phyloP scores from a whole-genome alignment of 2,329 filamentous ascomycete genomes.

The Fusarium camptoceras region DNA sequence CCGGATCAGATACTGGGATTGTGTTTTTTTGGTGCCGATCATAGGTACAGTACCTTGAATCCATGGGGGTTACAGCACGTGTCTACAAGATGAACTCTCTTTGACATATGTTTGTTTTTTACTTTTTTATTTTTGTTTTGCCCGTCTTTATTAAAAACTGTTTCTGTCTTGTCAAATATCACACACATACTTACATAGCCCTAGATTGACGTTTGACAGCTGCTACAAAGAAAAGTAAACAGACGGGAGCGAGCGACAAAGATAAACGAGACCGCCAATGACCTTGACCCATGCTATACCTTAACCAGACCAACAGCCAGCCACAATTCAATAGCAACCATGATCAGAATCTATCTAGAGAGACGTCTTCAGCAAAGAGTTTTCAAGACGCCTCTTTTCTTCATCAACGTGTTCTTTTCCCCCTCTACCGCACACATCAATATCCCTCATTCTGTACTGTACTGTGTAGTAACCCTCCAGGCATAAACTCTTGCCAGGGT shows the following conservation, averaged over 20 bases:
- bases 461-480: not conserved
- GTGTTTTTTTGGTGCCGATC: conserved; percentile 24
- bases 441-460: not conserved
- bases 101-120: not conserved
- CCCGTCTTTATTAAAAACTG: not conserved
- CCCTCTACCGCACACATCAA: not conserved
- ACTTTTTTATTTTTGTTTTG: not conserved
- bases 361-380: not conserved
- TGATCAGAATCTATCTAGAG: not conserved
- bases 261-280: conserved; percentile 29
- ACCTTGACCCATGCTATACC: conserved; percentile 19
- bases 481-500: conserved; percentile 9
- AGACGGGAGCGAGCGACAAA: not conserved
- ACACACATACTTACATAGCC: not conserved
- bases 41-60: not conserved
- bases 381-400: conserved; percentile 16
- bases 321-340: conserved; percentile 32
- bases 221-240: conserved; percentile 4
- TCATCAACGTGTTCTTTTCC: conserved; percentile 1
- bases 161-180: not conserved
- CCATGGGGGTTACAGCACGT: not conserved
- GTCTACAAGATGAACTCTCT: not conserved
- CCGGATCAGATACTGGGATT: conserved; percentile 35
- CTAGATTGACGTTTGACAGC: conserved; percentile 4
- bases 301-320: conserved; percentile 34